Base-by-base conservation (phyloP, 371 early-diverging fungal genomes). In the Rhizopus arrhizus region DNA sequence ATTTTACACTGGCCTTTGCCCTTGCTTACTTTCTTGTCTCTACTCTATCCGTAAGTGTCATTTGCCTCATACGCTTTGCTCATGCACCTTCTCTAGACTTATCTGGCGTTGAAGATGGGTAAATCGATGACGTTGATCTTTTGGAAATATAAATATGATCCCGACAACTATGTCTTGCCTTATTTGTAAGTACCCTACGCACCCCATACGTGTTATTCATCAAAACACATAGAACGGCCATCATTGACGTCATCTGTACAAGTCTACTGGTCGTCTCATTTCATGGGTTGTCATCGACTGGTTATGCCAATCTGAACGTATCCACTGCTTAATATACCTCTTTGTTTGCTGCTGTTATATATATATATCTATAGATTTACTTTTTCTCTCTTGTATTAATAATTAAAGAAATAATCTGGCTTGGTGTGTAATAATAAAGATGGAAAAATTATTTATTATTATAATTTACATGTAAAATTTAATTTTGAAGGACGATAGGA, bases 131-230 rank as follows among this genome's bases (percentile, higher is more conserved):
- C 87, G 4, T 49, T 70, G 8, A 36, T 65, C 10, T 79, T 89
- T 42, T 94, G 94, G 94, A 65, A 75, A 36, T 72, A 75, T 38
- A 84, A 85, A 16, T 87, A 89, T 53, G 92, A 94, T 57, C 93
- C 93, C 9, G 92, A 94, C 55, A 90, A 92, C 66, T 91, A 90
- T 65, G 88, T 89, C n/a, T 73, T 92, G 60, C 92, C 94, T 15
- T 84, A 89, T 36, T 64, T 94, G 81, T 83, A 82, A 79, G 78
- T 70, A 13, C 31, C 10, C 9, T 12, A 73, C 72, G 0, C 52
- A 78, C 72, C 47, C 65, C 77, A 46, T 42, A 63, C 40, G 0
- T 12, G 1, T 2, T 53, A n/a, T 61, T 34, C 13, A 45, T 48
- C 40, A 29, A 15, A 40, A n/a, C 32, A 4, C 10, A 16, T 73